These are phyloP conservation scores for Ceratobasidium sp. DNA, from an alignment of 1,284 basidiomycete species.

Conservation along the genomic window DNA sequence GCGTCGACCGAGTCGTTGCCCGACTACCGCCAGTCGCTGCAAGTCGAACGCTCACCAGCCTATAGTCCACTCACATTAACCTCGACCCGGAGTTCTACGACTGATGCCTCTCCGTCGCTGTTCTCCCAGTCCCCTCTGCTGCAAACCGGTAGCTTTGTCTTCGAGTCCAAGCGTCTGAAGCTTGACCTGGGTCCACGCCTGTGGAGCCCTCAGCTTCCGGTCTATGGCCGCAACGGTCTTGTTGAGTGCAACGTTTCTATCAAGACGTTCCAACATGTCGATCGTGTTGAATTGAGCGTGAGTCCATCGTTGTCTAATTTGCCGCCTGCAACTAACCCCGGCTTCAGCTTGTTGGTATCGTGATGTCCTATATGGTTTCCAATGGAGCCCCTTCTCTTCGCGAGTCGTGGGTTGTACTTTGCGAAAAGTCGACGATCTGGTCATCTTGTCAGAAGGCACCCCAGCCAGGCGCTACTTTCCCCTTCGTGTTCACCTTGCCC, in stretches of 20 bases:
- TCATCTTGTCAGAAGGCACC: slow-evolving; percentile 18
- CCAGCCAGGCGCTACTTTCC: slow-evolving; percentile 1
- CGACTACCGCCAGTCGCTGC: slow-evolving; percentile 12
- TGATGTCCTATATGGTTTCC: slow-evolving; percentile 18
- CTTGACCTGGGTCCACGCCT: slow-evolving; percentile 12
- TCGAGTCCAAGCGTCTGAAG: slow-evolving; percentile 15
- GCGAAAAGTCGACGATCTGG: slow-evolving; percentile 25
- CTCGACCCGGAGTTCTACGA: not conserved
- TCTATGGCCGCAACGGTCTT: slow-evolving; percentile 25
- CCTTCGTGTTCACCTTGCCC: slow-evolving; percentile 21
- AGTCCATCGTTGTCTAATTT: not conserved
- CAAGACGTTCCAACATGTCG: slow-evolving; percentile 26
- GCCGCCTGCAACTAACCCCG: not conserved
- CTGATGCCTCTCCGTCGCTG: not conserved
- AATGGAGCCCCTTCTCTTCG: slow-evolving; percentile 16
- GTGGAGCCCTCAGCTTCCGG: slow-evolving; percentile 13
- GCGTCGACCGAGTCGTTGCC: slow-evolving; percentile 12
- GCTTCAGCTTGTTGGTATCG: slow-evolving; percentile 14
- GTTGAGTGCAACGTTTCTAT: slow-evolving; percentile 6
- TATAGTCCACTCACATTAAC: slow-evolving; percentile 12
- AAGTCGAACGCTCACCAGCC: slow-evolving; percentile 12
- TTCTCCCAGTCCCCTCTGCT: not conserved
- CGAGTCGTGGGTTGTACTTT: slow-evolving; percentile 1
- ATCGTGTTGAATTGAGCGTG: slow-evolving; percentile 26
- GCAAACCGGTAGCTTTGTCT: not conserved